phyloP scores from a whole-genome alignment of 192 early-diverging fungal genomes.

The Lobulomyces angularis region DNA sequence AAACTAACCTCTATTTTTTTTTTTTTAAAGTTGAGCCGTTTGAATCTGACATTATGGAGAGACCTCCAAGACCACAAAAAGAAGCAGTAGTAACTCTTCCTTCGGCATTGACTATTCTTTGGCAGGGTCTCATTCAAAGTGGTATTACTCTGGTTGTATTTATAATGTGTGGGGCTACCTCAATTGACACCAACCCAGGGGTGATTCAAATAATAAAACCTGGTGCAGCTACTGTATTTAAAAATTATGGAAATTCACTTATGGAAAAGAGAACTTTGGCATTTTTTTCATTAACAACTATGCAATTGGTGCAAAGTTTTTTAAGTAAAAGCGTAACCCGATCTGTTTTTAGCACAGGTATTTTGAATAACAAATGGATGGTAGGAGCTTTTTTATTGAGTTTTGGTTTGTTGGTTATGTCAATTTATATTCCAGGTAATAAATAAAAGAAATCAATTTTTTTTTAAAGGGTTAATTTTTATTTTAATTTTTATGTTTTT shows the following conservation, averaged over 20 bases:
- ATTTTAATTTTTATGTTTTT: background rate
- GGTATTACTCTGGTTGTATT: constrained; percentile 51
- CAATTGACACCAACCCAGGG: too few relatives aligned
- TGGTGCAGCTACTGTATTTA: constrained; percentile 15
- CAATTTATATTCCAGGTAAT: constrained; percentile 65
- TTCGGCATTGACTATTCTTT: constrained; percentile 47
- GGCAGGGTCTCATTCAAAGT: constrained; percentile 64
- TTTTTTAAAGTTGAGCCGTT: constrained; percentile 54
- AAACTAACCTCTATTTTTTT: background rate
- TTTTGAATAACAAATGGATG: constrained; percentile 72
- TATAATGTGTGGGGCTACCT: too few relatives aligned
- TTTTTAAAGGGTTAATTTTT: background rate
- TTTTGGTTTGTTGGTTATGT: constrained; percentile 57
- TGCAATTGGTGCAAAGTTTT: constrained; percentile 85
- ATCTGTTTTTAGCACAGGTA: constrained; percentile 62
- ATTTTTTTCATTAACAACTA: constrained; percentile 67
- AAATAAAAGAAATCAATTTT: constrained; percentile 2
- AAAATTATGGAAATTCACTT: background rate
- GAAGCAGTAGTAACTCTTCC: constrained; percentile 66
- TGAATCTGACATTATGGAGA: constrained; percentile 74
- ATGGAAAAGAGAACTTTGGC: constrained; percentile 43
- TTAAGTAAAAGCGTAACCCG: constrained; percentile 58
- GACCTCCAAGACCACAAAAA: constrained; percentile 63
- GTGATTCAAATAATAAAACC: too few relatives aligned
- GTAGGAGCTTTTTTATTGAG: constrained; percentile 60